A percentile compares a stretch with the other conserved stretches of the same genome.
Evolutionary conservation across 2,329 filamentous ascomycete genomes (phyloP).

Genomic region (Aspergillus sp.): DNA sequence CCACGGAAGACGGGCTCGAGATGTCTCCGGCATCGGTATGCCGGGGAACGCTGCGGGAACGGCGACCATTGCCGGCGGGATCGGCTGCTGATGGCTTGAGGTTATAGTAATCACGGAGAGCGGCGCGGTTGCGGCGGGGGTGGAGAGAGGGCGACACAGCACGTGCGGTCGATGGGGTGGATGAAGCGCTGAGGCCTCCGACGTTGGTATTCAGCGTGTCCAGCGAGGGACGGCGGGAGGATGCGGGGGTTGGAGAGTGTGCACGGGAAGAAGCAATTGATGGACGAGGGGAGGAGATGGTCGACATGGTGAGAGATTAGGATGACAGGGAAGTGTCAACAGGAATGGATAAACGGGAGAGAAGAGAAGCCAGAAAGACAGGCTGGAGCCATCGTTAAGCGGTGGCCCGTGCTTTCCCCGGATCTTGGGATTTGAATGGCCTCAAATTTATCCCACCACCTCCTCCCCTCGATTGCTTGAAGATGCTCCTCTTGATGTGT

Average conservation of each 20-base stretch:
- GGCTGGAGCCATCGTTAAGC: slow-evolving; percentile 9
- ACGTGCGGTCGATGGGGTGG: slow-evolving; percentile 37
- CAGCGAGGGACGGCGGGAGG: slow-evolving; percentile 70
- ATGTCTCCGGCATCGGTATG: slow-evolving; percentile 41
- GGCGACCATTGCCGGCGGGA: slow-evolving; percentile 24
- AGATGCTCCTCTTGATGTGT: no score
- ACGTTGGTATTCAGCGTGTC: slow-evolving; percentile 60
- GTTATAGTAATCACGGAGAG: slow-evolving; percentile 92
- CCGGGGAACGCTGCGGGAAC: slow-evolving; percentile 34
- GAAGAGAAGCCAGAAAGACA: slow-evolving; percentile 4
- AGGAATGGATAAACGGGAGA: slow-evolving; percentile 3
- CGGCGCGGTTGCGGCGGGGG: slow-evolving; percentile 68
- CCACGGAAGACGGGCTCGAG: slow-evolving; percentile 21
- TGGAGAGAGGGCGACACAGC: slow-evolving; percentile 31
- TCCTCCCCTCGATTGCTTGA: no score
- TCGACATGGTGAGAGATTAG: slow-evolving; percentile 45
- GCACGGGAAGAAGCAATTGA: slow-evolving; percentile 56
- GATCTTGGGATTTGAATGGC: not conserved
- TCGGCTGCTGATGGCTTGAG: slow-evolving; percentile 52
- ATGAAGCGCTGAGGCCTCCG: slow-evolving; percentile 40
- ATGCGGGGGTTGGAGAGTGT: slow-evolving; percentile 59
- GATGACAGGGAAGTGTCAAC: slow-evolving; percentile 1
- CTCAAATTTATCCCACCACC: no score
- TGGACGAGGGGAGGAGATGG: slow-evolving; percentile 55
- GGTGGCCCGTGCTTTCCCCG: slow-evolving; percentile 19